These are phyloP conservation scores for Apiospora kogelbergensis DNA, from an alignment of 2,329 filamentous ascomycete species.

Conservation along the genomic window DNA sequence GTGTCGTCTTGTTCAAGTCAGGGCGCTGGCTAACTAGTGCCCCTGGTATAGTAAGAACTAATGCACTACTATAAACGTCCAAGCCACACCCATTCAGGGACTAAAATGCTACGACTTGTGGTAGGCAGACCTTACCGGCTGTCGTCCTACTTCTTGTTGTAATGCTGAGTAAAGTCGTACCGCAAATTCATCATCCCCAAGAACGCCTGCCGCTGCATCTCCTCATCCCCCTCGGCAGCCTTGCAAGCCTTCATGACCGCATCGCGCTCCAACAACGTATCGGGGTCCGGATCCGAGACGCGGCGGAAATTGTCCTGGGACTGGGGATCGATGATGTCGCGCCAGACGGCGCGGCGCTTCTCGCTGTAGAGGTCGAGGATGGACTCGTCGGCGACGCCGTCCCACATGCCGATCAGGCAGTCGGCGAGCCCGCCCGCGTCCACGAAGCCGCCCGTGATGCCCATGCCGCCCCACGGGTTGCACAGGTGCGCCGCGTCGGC, in stretches of 20 bases:
- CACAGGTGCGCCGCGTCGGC: slow-evolving; percentile 62
- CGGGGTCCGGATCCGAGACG: slow-evolving; percentile 40
- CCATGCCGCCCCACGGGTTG: slow-evolving; percentile 58
- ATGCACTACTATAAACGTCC: too few species aligned
- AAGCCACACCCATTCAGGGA: too few species aligned
- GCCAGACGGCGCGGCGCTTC: slow-evolving; percentile 46
- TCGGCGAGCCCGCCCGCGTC: slow-evolving; percentile 63
- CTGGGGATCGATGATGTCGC: slow-evolving; percentile 42
- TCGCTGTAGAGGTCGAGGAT: slow-evolving; percentile 47
- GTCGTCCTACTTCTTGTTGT: slow-evolving; percentile 22
- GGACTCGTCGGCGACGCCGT: slow-evolving; percentile 41
- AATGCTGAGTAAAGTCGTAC: slow-evolving; percentile 47
- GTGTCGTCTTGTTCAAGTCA: too few species aligned
- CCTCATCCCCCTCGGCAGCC: slow-evolving; percentile 34
- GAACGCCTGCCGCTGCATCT: slow-evolving; percentile 34
- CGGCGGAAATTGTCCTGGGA: slow-evolving; percentile 44
- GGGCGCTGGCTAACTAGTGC: too few species aligned
- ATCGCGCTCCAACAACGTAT: slow-evolving; percentile 38
- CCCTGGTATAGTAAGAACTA: too few species aligned
- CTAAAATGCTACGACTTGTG: too few species aligned
- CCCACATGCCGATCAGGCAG: slow-evolving; percentile 50
- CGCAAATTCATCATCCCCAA: slow-evolving; percentile 36
- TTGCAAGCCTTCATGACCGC: slow-evolving; percentile 40
- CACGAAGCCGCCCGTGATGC: slow-evolving; percentile 64
- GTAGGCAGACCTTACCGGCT: too few species aligned